phyloP scores from a whole-genome alignment of 148 eudicot genomes.

The Cornus florida region DNA sequence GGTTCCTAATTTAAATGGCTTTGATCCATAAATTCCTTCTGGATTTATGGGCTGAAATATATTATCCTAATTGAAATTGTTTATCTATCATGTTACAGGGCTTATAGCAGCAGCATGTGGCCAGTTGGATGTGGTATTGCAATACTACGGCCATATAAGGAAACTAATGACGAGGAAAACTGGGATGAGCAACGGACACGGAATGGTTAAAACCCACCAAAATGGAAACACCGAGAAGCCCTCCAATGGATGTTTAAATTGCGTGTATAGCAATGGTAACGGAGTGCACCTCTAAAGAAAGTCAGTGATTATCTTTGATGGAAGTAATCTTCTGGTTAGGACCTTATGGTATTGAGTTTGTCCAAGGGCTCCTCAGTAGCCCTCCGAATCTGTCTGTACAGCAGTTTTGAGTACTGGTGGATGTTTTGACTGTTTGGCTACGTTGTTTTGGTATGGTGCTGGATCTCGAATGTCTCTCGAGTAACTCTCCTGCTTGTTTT shows the following conservation, averaged over 20 bases:
- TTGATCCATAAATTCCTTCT: not conserved
- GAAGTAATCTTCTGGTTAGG: not conserved
- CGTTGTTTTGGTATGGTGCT: too few species aligned
- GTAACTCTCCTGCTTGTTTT: not conserved
- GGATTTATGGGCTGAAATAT: not conserved
- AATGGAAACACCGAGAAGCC: slow-evolving; percentile 15
- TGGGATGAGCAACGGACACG: slow-evolving; percentile 31
- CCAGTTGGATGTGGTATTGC: slow-evolving; percentile 48
- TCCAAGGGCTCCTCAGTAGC: not conserved
- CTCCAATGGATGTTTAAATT: slow-evolving; percentile 31
- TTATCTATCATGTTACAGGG: slow-evolving; percentile 29
- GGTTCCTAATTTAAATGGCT: not conserved
- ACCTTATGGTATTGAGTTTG: not conserved
- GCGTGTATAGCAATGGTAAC: slow-evolving; percentile 45
- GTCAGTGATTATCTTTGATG: not conserved
- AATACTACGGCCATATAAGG: slow-evolving; percentile 10
- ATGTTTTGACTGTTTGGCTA: not conserved
- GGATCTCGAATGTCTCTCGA: too few species aligned
- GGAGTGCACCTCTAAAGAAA: slow-evolving; percentile 40
- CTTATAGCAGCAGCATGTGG: slow-evolving; percentile 74
- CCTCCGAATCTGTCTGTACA: not conserved
- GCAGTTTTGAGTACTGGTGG: not conserved
- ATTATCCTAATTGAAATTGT: not conserved
- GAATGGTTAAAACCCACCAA: slow-evolving; percentile 22
- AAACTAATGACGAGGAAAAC: slow-evolving; percentile 17